phyloP scores from a whole-genome alignment of 306 rosid genomes.

The Trifolium fragiferum region DNA sequence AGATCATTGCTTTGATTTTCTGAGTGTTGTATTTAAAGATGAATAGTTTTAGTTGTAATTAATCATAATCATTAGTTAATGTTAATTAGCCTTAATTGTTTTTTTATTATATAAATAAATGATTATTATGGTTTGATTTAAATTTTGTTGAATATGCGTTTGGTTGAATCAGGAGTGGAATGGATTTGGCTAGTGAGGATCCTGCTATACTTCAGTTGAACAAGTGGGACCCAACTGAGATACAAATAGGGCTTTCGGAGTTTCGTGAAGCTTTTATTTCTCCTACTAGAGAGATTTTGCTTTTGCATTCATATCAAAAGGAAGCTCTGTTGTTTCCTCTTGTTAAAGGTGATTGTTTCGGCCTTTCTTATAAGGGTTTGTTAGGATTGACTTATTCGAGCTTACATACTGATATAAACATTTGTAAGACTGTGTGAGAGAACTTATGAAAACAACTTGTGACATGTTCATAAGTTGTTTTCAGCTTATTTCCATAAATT shows the following conservation, averaged over 20 bases:
- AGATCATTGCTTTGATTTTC: conserved; percentile 34
- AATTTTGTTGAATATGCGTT: conserved; percentile 31
- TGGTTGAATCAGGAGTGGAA: conserved; percentile 51
- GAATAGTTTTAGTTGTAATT: conserved; percentile 7
- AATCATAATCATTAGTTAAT: background rate
- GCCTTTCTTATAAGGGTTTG: background rate
- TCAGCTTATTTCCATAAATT: background rate
- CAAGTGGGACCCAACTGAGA: conserved; percentile 68
- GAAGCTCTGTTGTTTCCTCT: conserved; percentile 92
- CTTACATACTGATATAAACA: background rate
- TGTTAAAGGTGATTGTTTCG: conserved; percentile 50
- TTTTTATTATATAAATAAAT: background rate
- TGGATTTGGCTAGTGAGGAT: conserved; percentile 52
- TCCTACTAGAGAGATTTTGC: conserved; percentile 72
- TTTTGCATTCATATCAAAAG: conserved; percentile 65
- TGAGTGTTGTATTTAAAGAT: conserved; percentile 4
- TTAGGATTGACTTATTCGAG: background rate
- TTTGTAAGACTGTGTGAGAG: background rate
- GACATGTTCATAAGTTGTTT: background rate
- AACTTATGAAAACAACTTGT: background rate
- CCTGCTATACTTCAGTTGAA: conserved; percentile 79
- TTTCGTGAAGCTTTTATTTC: conserved; percentile 86
- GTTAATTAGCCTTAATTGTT: background rate
- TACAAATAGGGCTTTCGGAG: conserved; percentile 63
- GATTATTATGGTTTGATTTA: conserved; percentile 7